phyloP scores from a whole-genome alignment of 2,329 filamentous ascomycete species.

The Fusarium pseudocircinatum region DNA sequence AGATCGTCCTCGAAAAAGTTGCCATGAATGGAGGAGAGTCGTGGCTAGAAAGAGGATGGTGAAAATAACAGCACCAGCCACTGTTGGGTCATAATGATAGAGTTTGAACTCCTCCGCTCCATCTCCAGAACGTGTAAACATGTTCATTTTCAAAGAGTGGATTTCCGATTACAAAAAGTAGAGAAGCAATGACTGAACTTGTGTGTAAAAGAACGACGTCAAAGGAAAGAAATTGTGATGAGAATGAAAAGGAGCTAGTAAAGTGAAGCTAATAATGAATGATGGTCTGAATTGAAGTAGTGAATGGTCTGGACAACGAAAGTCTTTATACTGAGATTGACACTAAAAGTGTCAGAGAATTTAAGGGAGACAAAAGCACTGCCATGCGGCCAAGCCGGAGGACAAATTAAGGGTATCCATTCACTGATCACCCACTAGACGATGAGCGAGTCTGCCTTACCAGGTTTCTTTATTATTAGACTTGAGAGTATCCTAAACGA shows the following conservation, averaged over 20 bases:
- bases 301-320: neutral
- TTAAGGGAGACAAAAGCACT: neutral
- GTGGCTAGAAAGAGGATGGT: neutral
- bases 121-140: neutral
- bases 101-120: neutral
- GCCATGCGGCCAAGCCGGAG: neutral
- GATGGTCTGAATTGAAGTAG: accelerated
- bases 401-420: neutral
- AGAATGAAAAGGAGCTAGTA: neutral
- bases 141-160: neutral
- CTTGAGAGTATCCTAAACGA: neutral
- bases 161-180: neutral
- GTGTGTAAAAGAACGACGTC: no score
- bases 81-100: slow-evolving; percentile 3
- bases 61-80: neutral
- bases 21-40: neutral
- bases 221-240: accelerated
- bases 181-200: neutral
- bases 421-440: neutral
- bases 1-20: neutral
- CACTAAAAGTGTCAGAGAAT: neutral
- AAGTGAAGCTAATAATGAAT: neutral
- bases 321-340: neutral
- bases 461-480: neutral
- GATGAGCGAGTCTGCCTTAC: neutral